Evolutionary conservation across 225 moss, liverwort and hornwort species (phyloP).

Genomic region (Polytrichum commune): DNA sequence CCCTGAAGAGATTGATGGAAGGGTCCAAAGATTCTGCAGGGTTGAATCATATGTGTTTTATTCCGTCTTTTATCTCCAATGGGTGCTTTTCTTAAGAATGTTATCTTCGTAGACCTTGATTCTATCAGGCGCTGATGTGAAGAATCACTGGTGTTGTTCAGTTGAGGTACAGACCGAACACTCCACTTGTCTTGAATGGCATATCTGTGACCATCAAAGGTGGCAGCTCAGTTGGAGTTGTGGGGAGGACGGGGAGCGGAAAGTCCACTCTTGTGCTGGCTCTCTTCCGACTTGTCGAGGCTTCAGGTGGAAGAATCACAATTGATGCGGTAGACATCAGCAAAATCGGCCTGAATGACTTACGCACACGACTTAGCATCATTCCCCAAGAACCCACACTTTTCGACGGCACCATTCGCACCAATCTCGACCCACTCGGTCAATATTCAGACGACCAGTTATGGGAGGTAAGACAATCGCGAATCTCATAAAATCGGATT

Average conservation of each 20-base stretch:
- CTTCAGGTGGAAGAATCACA: conserved; percentile 46
- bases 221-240: conserved; percentile 64
- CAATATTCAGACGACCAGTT: conserved; percentile 50
- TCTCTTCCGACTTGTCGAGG: conserved; percentile 68
- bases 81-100: too few species aligned
- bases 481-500: too few species aligned
- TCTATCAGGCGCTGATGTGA: too few species aligned
- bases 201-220: conserved; percentile 49
- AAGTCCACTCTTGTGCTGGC: conserved; percentile 68
- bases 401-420: conserved; percentile 69
- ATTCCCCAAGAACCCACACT: conserved; percentile 80
- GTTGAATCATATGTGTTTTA: neutral
- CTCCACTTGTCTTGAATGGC: conserved; percentile 62
- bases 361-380: conserved; percentile 57
- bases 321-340: conserved; percentile 63
- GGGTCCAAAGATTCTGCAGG: neutral
- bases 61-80: too few species aligned
- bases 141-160: conserved; percentile 12
- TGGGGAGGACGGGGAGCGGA: conserved; percentile 71
- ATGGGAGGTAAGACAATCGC: conserved; percentile 51
- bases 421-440: conserved; percentile 60
- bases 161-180: conserved; percentile 58
- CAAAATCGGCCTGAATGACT: conserved; percentile 58
- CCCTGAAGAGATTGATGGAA: neutral
- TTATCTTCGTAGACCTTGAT: too few species aligned